Percentiles rank a stretch among this genome's conserved stretches.
phyloP scores from a whole-genome alignment of 768 basidiomycete species.

The Boletus pseudo-olivaceus region DNA sequence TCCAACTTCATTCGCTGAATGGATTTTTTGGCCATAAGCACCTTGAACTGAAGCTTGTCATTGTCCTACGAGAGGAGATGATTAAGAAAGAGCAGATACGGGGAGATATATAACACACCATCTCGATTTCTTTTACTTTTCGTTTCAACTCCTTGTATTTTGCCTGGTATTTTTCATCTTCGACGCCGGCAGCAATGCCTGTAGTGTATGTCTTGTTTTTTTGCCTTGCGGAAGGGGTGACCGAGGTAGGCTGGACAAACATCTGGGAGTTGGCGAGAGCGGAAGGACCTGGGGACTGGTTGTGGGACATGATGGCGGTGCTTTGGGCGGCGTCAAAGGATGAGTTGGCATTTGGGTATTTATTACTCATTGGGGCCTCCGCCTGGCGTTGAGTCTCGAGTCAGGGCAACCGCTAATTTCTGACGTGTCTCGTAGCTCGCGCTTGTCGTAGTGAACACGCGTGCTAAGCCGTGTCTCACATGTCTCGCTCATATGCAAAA shows the following conservation, averaged over 20 bases:
- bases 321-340: constrained; percentile 32
- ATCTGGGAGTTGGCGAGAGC: constrained; percentile 39
- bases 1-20: constrained; percentile 87
- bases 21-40: constrained; percentile 72
- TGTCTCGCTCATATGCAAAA: neutral
- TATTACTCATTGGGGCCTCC: constrained; percentile 26
- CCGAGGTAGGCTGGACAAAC: constrained; percentile 29
- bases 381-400: constrained; percentile 28
- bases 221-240: constrained; percentile 38
- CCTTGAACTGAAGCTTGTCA: constrained; percentile 81
- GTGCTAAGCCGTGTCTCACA: neutral
- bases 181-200: constrained; percentile 74
- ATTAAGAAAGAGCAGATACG: constrained; percentile 3
- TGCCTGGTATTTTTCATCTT: constrained; percentile 82
- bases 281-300: constrained; percentile 52
- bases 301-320: constrained; percentile 63
- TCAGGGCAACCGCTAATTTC: constrained; percentile 12
- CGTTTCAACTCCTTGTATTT: constrained; percentile 87
- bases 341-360: constrained; percentile 24
- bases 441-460: constrained; percentile 1
- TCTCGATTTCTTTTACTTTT: constrained; percentile 85
- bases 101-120: constrained; percentile 43
- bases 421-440: constrained; percentile 10
- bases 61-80: constrained; percentile 58
- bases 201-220: constrained; percentile 48